These are phyloP conservation scores for Globisporangium solare DNA, from an alignment of 352 stramenopile species.

Conservation along the genomic window DNA sequence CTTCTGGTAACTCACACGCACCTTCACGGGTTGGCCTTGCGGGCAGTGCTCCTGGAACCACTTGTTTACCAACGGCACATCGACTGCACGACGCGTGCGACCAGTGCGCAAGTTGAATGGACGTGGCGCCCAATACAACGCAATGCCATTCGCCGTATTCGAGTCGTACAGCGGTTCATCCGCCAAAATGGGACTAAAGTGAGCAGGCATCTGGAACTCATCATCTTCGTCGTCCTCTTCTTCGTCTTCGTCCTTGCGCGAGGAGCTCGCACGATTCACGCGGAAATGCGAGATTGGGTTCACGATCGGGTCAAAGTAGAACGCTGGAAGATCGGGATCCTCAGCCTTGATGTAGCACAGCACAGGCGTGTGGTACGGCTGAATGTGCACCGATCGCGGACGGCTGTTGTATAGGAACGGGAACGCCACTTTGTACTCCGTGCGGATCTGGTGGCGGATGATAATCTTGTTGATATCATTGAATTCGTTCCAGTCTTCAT, in stretches of 20 bases:
- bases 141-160: conserved; percentile 95
- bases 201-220: conserved; percentile 85
- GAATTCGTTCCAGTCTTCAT: conserved; percentile 99
- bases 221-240: conserved; percentile 84
- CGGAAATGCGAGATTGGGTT: conserved; percentile 97
- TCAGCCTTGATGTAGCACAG: conserved; percentile 97
- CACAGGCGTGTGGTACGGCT: conserved; percentile 95
- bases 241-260: conserved; percentile 34
- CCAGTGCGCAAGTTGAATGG: conserved; percentile 98
- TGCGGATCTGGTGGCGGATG: conserved; percentile 98
- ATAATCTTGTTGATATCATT: conserved; percentile 99
- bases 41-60: conserved; percentile 99
- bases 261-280: conserved; percentile 48
- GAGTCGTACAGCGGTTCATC: conserved; percentile 94
- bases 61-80: conserved; percentile 98
- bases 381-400: conserved; percentile 93
- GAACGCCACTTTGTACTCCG: conserved; percentile 99
- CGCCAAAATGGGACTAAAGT: conserved; percentile 89
- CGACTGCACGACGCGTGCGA: conserved; percentile 93
- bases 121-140: conserved; percentile 96
- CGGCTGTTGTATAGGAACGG: conserved; percentile 99
- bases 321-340: conserved; percentile 93
- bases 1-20: conserved; percentile 99
- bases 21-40: conserved; percentile 98
- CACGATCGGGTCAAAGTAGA: conserved; percentile 97